Evolutionary conservation across 179 eudicot species (phyloP).

Genomic region (Corrigiola litoralis): DNA sequence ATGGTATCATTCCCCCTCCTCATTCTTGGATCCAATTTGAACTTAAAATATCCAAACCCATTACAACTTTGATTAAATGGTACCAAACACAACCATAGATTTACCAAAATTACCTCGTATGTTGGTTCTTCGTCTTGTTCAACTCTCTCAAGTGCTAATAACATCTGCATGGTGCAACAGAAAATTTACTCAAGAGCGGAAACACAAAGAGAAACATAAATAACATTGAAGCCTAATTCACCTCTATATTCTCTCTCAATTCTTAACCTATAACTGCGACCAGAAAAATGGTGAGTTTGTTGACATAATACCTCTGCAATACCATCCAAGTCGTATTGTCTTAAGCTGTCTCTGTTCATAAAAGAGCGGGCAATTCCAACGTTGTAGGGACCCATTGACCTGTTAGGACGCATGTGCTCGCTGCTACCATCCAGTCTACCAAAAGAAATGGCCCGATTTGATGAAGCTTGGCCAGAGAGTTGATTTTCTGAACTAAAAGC

Average conservation of each 20-base stretch:
- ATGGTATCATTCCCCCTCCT: too few species aligned
- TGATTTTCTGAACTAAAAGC: conserved; percentile 26
- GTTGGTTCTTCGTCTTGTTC: conserved; percentile 74
- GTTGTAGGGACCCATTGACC: conserved; percentile 35
- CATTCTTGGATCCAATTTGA: too few species aligned
- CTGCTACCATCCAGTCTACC: conserved; percentile 30
- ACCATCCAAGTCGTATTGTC: conserved; percentile 57
- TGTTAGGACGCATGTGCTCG: conserved; percentile 27
- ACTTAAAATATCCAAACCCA: too few species aligned
- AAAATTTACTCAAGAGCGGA: background rate
- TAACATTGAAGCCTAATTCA: background rate
- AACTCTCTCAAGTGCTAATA: conserved; percentile 71
- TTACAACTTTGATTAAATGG: too few species aligned
- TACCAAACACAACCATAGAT: too few species aligned
- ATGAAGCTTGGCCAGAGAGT: conserved; percentile 27
- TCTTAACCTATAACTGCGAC: background rate
- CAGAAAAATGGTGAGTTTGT: background rate
- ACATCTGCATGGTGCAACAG: conserved; percentile 38
- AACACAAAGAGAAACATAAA: background rate
- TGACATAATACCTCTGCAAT: conserved; percentile 85
- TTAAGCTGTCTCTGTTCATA: conserved; percentile 40
- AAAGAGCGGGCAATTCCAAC: conserved; percentile 39
- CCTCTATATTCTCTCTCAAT: background rate
- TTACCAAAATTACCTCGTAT: conserved; percentile 75
- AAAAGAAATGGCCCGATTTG: conserved; percentile 28